Conservation (phyloP, 2,329 filamentous ascomycete genomes). For the Sclerotinia minor region DNA sequence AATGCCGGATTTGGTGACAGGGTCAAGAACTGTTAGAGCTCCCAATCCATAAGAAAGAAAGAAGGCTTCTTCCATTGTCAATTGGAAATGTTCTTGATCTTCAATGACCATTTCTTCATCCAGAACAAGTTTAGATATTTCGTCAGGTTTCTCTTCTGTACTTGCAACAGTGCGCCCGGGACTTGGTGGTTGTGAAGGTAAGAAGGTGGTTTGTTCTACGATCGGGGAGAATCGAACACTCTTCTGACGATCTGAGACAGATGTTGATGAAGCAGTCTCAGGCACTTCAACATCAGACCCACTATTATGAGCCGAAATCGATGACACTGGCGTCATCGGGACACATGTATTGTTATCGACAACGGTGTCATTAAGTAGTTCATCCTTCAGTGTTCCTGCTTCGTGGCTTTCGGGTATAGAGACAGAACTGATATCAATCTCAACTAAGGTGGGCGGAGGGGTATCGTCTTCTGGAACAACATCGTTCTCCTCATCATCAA, state of each 20-base stretch:
- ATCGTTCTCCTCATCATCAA: background rate
- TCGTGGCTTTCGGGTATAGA: background rate
- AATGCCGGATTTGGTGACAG: constrained; percentile 43
- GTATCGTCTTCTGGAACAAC: background rate
- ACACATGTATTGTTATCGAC: background rate
- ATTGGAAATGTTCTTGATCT: constrained; percentile 83
- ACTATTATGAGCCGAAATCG: constrained; percentile 23
- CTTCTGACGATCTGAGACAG: constrained; percentile 53
- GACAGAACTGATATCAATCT: background rate
- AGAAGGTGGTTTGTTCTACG: constrained; percentile 64
- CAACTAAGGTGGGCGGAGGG: background rate
- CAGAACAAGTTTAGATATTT: background rate
- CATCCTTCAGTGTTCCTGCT: background rate
- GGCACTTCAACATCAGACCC: constrained; percentile 27
- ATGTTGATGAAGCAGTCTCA: constrained; percentile 24
- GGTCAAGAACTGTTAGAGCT: constrained; percentile 62
- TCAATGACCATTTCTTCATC: constrained; percentile 42
- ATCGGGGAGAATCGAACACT: constrained; percentile 70
- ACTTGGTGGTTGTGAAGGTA: constrained; percentile 48
- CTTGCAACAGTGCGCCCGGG: constrained; percentile 30
- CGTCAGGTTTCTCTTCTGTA: constrained; percentile 18
- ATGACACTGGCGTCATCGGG: constrained; percentile 4
- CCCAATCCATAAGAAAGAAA: constrained; percentile 84
- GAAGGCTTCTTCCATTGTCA: constrained; percentile 87
- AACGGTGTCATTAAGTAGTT: background rate